Evolutionary conservation across 139 green algal species (phyloP).

Genomic region (Closterium sp.): DNA sequence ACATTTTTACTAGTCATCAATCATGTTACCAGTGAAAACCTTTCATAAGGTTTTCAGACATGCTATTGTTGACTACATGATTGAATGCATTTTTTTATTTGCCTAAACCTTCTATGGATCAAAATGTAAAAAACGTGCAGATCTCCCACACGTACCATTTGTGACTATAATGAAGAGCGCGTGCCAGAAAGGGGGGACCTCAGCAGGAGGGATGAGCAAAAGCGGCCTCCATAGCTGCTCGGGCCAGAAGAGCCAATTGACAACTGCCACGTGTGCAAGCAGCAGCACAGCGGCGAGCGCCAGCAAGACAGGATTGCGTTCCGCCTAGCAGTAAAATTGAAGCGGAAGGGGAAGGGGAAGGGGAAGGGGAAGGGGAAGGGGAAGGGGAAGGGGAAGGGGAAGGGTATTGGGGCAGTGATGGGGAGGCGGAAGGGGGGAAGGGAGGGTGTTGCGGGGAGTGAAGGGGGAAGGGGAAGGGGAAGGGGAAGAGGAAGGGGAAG

Average conservation of each 20-base stretch:
- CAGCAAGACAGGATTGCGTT: conserved; percentile 3
- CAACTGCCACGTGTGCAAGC: conserved; percentile 12
- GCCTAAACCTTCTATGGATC: too few species aligned
- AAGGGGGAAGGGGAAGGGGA: too few species aligned
- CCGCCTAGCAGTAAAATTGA: not conserved
- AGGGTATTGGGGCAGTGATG: too few species aligned
- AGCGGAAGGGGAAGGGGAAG: not conserved
- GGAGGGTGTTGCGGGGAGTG: not conserved
- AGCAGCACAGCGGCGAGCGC: not conserved
- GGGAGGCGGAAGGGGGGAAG: too few species aligned
- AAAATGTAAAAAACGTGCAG: not conserved
- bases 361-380: not conserved
- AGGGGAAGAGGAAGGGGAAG: not conserved
- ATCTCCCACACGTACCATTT: conserved; percentile 19
- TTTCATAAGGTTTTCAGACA: too few species aligned
- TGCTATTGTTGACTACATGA: too few species aligned
- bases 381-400: not conserved
- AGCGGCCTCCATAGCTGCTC: conserved; percentile 37
- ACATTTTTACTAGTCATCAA: too few species aligned
- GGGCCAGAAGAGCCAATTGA: conserved; percentile 27
- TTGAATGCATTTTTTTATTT: too few species aligned
- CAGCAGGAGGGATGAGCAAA: conserved; percentile 1
- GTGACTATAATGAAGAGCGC: conserved; percentile 37
- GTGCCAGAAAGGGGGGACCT: conserved; percentile 35
- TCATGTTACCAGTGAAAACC: too few species aligned